These are phyloP conservation scores for Torulaspora indica DNA, from an alignment of 805 yeast genomes.

Conservation along the genomic window DNA sequence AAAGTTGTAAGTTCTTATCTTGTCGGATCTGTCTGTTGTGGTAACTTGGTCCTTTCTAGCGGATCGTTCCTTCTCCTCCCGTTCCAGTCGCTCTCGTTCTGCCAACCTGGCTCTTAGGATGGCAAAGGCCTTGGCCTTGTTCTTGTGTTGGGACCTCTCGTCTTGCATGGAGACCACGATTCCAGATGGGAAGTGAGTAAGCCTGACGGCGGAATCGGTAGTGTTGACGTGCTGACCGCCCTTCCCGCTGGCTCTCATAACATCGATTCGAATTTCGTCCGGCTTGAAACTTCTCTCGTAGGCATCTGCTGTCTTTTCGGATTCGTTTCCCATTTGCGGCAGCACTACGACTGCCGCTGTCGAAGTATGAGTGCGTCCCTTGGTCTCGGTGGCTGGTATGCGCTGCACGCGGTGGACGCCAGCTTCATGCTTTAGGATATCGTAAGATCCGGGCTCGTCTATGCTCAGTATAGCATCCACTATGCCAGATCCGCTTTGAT, in stretches of 20 bases:
- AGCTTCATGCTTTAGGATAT: constrained; percentile 71
- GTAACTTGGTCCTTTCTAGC: constrained; percentile 79
- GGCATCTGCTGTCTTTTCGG: constrained; percentile 43
- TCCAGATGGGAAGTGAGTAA: constrained; percentile 90
- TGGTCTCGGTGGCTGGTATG: constrained; percentile 87
- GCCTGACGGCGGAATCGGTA: constrained; percentile 92
- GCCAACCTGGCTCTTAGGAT: constrained; percentile 80
- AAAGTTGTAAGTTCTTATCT: constrained; percentile 87
- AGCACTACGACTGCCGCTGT: constrained; percentile 93
- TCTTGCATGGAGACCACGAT: constrained; percentile 87
- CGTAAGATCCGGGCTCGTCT: constrained; percentile 73
- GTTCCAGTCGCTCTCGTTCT: constrained; percentile 64
- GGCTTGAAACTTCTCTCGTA: constrained; percentile 71
- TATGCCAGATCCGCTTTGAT: constrained; percentile 61
- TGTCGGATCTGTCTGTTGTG: constrained; percentile 86
- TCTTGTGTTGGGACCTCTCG: constrained; percentile 89
- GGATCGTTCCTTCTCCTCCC: constrained; percentile 57
- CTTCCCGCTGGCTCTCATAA: constrained; percentile 96
- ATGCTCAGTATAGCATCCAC: constrained; percentile 72
- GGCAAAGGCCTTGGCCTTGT: constrained; percentile 86
- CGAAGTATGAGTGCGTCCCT: constrained; percentile 92
- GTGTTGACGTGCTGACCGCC: constrained; percentile 99
- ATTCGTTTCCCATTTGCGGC: constrained; percentile 68
- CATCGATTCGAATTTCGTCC: constrained; percentile 86
- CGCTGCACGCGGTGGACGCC: constrained; percentile 97